Conservation (phyloP, 2,329 filamentous ascomycete species). For the Colletotrichum lindemuthianum region DNA sequence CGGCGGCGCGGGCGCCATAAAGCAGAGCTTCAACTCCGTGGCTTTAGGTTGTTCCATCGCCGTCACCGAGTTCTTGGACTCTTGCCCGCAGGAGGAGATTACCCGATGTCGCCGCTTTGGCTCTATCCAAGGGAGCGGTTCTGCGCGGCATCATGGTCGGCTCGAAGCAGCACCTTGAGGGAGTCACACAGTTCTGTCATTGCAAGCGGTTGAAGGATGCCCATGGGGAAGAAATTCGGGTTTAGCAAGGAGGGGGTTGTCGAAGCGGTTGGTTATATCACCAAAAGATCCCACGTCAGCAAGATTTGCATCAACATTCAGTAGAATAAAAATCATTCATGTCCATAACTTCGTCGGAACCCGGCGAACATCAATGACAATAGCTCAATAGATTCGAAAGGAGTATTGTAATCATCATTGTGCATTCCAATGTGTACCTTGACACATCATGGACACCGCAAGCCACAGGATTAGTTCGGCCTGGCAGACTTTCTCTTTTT, state of each 20-base stretch:
- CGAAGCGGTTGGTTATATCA: constrained; percentile 11
- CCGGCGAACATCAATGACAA: no score
- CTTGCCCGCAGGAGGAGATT: constrained; percentile 40
- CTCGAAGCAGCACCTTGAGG: constrained; percentile 47
- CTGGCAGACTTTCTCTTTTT: no score
- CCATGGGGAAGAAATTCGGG: constrained; percentile 47
- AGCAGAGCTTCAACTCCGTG: constrained; percentile 56
- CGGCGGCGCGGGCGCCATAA: constrained; percentile 52
- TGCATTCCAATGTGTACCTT: no score
- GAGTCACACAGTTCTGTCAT: constrained; percentile 45
- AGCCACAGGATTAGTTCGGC: no score
- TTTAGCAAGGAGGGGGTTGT: constrained; percentile 43
- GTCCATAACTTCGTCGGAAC: no score
- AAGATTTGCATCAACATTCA: constrained; percentile 44
- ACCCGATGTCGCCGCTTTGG: constrained; percentile 44
- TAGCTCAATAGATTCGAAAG: no score
- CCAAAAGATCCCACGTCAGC: constrained; percentile 44
- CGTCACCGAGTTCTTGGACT: constrained; percentile 54
- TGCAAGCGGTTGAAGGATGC: constrained; percentile 40
- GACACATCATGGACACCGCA: no score
- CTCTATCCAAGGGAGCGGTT: constrained; percentile 43
- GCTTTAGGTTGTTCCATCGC: constrained; percentile 56
- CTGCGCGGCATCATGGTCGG: constrained; percentile 49
- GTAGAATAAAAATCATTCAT: no score
- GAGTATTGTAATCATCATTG: no score